Conservation (phyloP, 192 early-diverging fungal species). For the Backusella mclennaniae region DNA sequence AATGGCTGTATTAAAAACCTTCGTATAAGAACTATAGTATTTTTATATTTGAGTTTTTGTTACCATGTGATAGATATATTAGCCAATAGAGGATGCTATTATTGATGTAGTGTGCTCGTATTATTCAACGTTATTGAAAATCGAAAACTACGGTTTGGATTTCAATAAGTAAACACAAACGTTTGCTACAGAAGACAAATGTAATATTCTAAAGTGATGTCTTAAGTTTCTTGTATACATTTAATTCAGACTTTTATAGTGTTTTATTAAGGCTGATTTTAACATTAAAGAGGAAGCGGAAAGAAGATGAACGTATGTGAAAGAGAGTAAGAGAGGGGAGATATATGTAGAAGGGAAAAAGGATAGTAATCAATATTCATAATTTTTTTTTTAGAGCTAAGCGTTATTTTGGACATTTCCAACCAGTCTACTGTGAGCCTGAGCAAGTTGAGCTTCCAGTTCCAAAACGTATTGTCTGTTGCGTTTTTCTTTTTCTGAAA, state of each 20-base stretch:
- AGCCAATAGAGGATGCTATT: not conserved
- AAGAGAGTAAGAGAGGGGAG: not conserved
- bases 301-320: no score
- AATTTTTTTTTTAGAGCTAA: not conserved
- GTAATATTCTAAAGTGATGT: not conserved
- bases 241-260: not conserved
- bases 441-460: conserved; percentile 23
- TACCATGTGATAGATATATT: not conserved
- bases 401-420: not conserved
- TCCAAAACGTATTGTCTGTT: conserved; percentile 10
- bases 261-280: not conserved
- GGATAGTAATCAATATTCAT: not conserved
- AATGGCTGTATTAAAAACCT: no score
- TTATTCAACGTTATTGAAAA: not conserved
- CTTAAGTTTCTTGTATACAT: not conserved
- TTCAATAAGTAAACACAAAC: not conserved
- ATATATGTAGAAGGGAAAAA: not conserved
- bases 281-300: not conserved
- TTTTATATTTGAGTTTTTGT: no score
- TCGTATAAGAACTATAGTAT: no score
- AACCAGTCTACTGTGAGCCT: conserved; percentile 7
- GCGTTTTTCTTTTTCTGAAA: conserved; percentile 1
- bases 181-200: not conserved
- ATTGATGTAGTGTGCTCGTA: not conserved
- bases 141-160: not conserved